Percentiles rank a stretch among this genome's conserved stretches.
Conservation (phyloP, 306 rosid genomes). For the Quercus parvula region DNA sequence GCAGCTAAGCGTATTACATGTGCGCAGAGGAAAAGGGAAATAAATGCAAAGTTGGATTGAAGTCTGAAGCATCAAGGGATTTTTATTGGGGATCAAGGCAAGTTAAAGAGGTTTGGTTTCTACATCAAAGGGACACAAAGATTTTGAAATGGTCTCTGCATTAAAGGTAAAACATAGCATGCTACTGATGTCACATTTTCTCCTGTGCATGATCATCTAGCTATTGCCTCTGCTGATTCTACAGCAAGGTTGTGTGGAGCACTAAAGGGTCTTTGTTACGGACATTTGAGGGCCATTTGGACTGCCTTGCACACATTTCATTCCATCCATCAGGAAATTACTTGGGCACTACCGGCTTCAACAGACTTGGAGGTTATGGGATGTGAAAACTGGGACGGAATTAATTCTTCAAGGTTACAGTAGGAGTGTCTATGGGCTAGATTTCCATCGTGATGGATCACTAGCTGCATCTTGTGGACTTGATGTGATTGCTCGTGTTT, state of each 20-base stretch:
- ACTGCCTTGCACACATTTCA: conserved; percentile 82
- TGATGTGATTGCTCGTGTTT: conserved; percentile 77
- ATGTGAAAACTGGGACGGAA: conserved; percentile 75
- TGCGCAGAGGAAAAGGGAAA: no score
- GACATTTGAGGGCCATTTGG: conserved; percentile 88
- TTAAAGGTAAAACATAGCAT: conserved; percentile 82
- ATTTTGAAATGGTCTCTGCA: conserved; percentile 45
- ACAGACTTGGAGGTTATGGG: conserved; percentile 99
- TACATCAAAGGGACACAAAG: no score
- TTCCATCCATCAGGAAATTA: conserved; percentile 96
- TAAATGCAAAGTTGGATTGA: no score
- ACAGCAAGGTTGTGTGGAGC: conserved; percentile 87
- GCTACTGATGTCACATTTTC: conserved; percentile 87
- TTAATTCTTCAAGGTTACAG: conserved; percentile 96
- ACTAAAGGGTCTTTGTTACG: conserved; percentile 63
- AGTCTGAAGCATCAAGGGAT: no score
- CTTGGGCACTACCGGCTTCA: conserved; percentile 90
- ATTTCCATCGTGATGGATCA: conserved; percentile 84
- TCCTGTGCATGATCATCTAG: conserved; percentile 62
- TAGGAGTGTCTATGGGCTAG: conserved; percentile 74
- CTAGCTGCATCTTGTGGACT: conserved; percentile 87
- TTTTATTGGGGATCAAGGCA: conserved; percentile 36
- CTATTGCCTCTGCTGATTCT: conserved; percentile 91
- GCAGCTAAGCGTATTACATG: no score
- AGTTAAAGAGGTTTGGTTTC: no score